Evolutionary conservation across 345 rosid species (phyloP), one percentile per base, ranked within the genome.

Genomic region (Euphorbia pulcherrima): DNA sequence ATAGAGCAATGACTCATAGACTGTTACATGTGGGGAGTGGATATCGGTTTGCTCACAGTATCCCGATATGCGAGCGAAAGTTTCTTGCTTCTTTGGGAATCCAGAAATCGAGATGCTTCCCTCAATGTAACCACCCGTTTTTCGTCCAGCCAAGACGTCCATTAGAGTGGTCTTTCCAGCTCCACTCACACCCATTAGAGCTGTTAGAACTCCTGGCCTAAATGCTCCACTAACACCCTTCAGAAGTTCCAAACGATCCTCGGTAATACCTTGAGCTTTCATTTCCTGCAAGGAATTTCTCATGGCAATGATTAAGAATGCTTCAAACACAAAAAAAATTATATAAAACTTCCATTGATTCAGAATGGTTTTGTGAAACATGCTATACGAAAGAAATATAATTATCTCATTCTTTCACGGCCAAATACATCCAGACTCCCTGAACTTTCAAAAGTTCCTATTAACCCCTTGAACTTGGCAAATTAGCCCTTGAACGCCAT

Each of bases 111-210:
- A 66, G 67, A 85, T 81, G 8, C 58, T 73, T 53, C 92, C 90
- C 4, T 69, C 78, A 23, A 84, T 80, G 66, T 85, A 81, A 48
- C 92, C 90, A 9, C 87, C 88, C 4, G 92, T 88, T 84, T 88
- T 88, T 72, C 92, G 82, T 64, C 92, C 92, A 5, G 92, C 84
- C 73, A 88, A 65, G 16, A 88, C 90, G 74, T 88, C 92, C 92
- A 88, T 82, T 8, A 88, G 78, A 26, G 92, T 88, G 64, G 92
- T 88, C 65, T 88, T 88, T 13, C 92, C 90, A 44, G 90, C 90
- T 2, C 92, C 92, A 40, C 90, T 85, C 46, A 88, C 71, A 5
- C 92, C 92, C 90, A 87, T 87, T 20, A 87, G 72, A 50, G 92
- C 90, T 11, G 88, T 83, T 28, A 87, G 80, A 60, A 88, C 83